phyloP scores from a whole-genome alignment of 768 basidiomycete species.

The Solioccasus polychromus region DNA sequence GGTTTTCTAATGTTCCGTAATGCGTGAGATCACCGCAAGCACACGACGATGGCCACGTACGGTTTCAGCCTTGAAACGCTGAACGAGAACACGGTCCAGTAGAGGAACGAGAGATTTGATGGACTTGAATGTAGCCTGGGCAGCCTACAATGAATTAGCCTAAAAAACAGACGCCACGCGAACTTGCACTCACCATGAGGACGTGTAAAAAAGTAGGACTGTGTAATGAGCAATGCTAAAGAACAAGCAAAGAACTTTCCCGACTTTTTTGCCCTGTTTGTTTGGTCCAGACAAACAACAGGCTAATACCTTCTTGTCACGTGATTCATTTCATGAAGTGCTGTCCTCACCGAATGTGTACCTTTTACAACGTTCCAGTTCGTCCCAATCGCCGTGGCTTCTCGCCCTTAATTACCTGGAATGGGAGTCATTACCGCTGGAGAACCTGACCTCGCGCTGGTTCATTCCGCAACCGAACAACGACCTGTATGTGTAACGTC shows the following conservation, averaged over 20 bases:
- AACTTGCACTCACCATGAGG: constrained; percentile 26
- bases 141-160: constrained; percentile 46
- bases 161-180: background rate
- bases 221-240: constrained; percentile 25
- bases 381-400: too few species aligned
- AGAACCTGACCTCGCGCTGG: too few species aligned
- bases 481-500: too few species aligned
- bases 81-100: constrained; percentile 94
- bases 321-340: too few species aligned
- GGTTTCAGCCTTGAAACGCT: constrained; percentile 94
- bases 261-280: constrained; percentile 21
- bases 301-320: too few species aligned
- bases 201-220: constrained; percentile 7
- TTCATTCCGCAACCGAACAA: background rate
- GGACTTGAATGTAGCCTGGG: constrained; percentile 92
- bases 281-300: constrained; percentile 32
- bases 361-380: too few species aligned
- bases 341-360: too few species aligned
- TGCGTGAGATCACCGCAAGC: background rate
- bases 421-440: background rate
- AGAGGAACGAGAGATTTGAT: constrained; percentile 90
- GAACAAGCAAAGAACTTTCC: constrained; percentile 8
- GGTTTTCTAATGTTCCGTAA: constrained; percentile 90
- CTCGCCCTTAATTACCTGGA: too few species aligned
- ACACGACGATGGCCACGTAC: constrained; percentile 45